phyloP scores from a whole-genome alignment of 805 yeast species.

The Ogataea philodendri region DNA sequence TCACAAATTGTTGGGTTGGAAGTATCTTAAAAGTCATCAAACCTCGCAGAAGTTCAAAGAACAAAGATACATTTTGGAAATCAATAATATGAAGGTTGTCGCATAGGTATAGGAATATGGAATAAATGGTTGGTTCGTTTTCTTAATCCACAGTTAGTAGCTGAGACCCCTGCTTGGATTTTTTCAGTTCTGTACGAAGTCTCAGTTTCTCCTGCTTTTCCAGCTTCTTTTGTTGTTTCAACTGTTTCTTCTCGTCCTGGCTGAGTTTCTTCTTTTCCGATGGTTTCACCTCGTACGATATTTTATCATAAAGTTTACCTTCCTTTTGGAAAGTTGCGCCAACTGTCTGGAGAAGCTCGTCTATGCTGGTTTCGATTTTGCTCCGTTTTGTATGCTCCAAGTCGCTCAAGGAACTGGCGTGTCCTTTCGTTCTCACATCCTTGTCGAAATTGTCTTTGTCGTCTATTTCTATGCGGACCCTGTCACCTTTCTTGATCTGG shows the following conservation, averaged over 20 bases:
- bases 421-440: conserved; percentile 13
- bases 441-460: conserved; percentile 32
- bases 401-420: conserved; percentile 23
- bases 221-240: conserved; percentile 34
- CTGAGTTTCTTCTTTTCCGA: conserved; percentile 1
- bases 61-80: conserved; percentile 56
- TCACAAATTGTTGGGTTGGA: conserved; percentile 58
- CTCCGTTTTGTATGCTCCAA: conserved; percentile 37
- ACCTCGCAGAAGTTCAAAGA: conserved; percentile 55
- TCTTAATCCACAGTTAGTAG: conserved; percentile 17
- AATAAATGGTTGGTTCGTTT: background rate
- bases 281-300: conserved; percentile 20
- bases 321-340: conserved; percentile 25
- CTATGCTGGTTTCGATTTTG: conserved; percentile 32
- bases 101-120: conserved; percentile 7
- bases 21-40: conserved; percentile 48
- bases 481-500: conserved; percentile 43
- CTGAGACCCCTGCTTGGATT: conserved; percentile 12
- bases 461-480: conserved; percentile 42
- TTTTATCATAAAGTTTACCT: conserved; percentile 20
- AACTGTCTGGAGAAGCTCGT: conserved; percentile 27
- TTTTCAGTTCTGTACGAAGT: conserved; percentile 21
- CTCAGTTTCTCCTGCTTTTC: conserved; percentile 36
- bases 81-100: conserved; percentile 23
- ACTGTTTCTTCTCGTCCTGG: conserved; percentile 30